Percentiles rank a stretch among this genome's conserved stretches.
These are phyloP conservation scores for Sporisorium scitamineum DNA, from an alignment of 1,284 basidiomycete genomes.

Conservation along the genomic window DNA sequence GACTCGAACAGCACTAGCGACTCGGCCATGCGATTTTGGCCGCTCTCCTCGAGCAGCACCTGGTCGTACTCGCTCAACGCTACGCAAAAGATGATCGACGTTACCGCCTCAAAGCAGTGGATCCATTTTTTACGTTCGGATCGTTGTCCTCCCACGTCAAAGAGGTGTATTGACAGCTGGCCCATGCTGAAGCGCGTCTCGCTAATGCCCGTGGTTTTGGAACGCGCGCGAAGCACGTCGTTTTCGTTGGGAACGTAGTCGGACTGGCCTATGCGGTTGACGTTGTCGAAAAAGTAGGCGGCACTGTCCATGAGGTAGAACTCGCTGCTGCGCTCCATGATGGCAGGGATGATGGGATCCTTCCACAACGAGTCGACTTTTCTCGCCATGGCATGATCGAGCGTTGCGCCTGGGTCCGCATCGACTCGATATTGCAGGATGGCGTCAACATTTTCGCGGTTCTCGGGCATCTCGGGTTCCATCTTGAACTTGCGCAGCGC, in stretches of 20 bases:
- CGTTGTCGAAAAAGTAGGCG: slow-evolving; percentile 89
- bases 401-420: slow-evolving; percentile 64
- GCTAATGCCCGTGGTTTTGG: slow-evolving; percentile 91
- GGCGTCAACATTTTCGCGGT: slow-evolving; percentile 75
- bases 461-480: slow-evolving; percentile 81
- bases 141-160: slow-evolving; percentile 67
- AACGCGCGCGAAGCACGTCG: slow-evolving; percentile 87
- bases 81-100: slow-evolving; percentile 66
- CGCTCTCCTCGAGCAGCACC: slow-evolving; percentile 62
- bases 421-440: slow-evolving; percentile 69
- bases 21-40: slow-evolving; percentile 91
- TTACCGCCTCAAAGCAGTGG: slow-evolving; percentile 68
- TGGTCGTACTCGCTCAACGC: slow-evolving; percentile 68
- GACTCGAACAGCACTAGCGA: slow-evolving; percentile 92
- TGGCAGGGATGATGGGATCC: slow-evolving; percentile 85
- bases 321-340: slow-evolving; percentile 87
- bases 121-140: slow-evolving; percentile 68
- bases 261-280: slow-evolving; percentile 81
- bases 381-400: slow-evolving; percentile 73
- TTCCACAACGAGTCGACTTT: slow-evolving; percentile 88
- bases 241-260: slow-evolving; percentile 88
- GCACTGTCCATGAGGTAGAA: slow-evolving; percentile 98
- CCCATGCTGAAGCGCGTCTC: slow-evolving; percentile 77
- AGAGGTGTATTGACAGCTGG: slow-evolving; percentile 69
- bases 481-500: slow-evolving; percentile 91